Evolutionary conservation across 1,284 basidiomycete genomes (phyloP), one percentile per base, ranked within the genome.

Genomic region (Cryptococcus sp.): DNA sequence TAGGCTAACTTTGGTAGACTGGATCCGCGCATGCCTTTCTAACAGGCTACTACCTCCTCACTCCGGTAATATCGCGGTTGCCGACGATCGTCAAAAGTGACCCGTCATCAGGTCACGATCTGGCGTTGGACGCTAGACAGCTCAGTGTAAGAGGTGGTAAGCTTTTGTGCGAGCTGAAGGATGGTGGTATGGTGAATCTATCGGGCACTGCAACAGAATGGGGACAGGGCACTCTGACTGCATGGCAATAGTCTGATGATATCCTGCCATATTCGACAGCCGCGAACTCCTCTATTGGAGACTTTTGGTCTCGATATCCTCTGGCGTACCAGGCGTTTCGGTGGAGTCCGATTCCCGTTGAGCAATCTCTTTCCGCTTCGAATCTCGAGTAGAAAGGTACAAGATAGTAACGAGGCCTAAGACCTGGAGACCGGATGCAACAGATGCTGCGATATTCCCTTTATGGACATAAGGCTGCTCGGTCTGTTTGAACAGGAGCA

Each of bases 1-100:
- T 28, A 28, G 28, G 11, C 28, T 5, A 28, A 11, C 28, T 11
- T 31, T 16, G 10, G 4, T 49, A 71, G 67, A 67, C 64, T 10
- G 69, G 69, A 21, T 62, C 66, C 2, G 64, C 61, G 5, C 63
- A 66, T 48, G 63, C 67, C 7, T 56, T 57, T 34, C 49, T 71
- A 2, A 61, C 66, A 14, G 59, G 61, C 3, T 71, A 66, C 50
- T 69, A 68, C 52, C 62, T 68, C 47, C 41, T 46, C 21, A 59
- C 62, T 11, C 45, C 52, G 18, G 50, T 50, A 4, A 46, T 41
- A 2, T 22, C 45, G 22, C 54, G 53, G 11, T 50, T 62, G 13
- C 57, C 61, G 9, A 1, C 31, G 28, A 14, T 44, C 14, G 42
- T 61, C 25, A 41, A 24, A n/a, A 31, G 18, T 2, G 42, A 21